phyloP scores from a whole-genome alignment of 2,329 filamentous ascomycete genomes.

The Pseudogymnoascus sp. region DNA sequence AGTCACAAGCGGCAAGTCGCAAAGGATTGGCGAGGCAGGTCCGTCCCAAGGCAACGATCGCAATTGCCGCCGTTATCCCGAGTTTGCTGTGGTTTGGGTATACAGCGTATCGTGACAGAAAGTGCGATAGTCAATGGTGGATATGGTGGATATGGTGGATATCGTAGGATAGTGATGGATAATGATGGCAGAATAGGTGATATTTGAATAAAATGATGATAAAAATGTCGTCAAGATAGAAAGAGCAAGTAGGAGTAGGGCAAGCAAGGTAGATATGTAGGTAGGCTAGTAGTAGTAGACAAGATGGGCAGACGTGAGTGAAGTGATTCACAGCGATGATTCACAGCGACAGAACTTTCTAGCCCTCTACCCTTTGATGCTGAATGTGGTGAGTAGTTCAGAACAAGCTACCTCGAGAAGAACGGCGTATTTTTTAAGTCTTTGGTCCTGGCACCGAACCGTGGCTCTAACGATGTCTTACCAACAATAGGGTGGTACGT shows the following conservation, averaged over 20 bases:
- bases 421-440: background rate
- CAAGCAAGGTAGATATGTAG: background rate
- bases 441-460: background rate
- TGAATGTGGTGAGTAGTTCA: no score
- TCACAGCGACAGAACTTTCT: no score
- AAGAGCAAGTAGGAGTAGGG: background rate
- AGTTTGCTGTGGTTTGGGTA: background rate
- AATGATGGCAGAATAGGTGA: background rate
- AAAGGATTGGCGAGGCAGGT: background rate
- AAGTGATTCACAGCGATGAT: no score
- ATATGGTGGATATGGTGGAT: background rate
- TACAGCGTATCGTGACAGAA: background rate
- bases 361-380: no score
- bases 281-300: background rate
- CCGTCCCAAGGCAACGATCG: background rate
- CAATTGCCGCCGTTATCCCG: background rate
- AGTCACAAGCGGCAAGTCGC: background rate
- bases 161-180: background rate
- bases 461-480: background rate
- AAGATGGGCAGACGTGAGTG: background rate
- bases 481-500: background rate
- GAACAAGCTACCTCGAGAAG: background rate
- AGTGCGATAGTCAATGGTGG: background rate
- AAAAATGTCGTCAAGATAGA: background rate
- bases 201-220: background rate